phyloP scores from a whole-genome alignment of 2,329 filamentous ascomycete genomes.

The Fusarium papillatum region DNA sequence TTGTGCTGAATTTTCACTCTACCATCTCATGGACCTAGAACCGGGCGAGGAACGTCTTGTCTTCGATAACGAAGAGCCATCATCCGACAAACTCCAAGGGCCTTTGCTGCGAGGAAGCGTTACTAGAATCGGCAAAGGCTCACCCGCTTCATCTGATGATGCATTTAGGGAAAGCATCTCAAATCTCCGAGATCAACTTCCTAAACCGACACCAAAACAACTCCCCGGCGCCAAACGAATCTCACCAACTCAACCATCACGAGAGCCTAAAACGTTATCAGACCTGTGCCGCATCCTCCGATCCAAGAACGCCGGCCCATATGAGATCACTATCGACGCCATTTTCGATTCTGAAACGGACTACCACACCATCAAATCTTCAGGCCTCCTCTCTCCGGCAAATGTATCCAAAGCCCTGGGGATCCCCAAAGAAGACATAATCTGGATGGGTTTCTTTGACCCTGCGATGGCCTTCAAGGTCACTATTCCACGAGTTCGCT shows the following conservation, averaged over 20 bases:
- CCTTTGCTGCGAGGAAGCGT: slow-evolving; percentile 3
- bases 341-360: slow-evolving; percentile 56
- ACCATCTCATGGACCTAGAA: slow-evolving; percentile 61
- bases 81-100: neutral
- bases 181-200: neutral
- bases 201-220: neutral
- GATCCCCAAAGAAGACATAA: slow-evolving; percentile 43
- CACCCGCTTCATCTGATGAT: rapidly evolving
- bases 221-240: neutral
- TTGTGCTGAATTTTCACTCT: slow-evolving; percentile 60
- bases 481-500: slow-evolving; percentile 23
- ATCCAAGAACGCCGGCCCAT: slow-evolving; percentile 61
- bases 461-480: slow-evolving; percentile 61
- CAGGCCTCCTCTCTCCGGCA: slow-evolving; percentile 12
- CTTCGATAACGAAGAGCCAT: rapidly evolving
- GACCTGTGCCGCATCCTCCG: slow-evolving; percentile 58
- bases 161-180: neutral
- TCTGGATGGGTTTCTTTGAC: slow-evolving; percentile 58
- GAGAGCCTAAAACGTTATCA: slow-evolving; percentile 23
- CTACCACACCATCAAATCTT: slow-evolving; percentile 44
- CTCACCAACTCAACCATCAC: rapidly evolving
- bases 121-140: slow-evolving; percentile 12
- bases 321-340: slow-evolving; percentile 65
- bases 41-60: slow-evolving; percentile 39
- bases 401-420: slow-evolving; percentile 41